Base-by-base conservation (phyloP, 495 filamentous ascomycete genomes). In the Darksidea phi region DNA sequence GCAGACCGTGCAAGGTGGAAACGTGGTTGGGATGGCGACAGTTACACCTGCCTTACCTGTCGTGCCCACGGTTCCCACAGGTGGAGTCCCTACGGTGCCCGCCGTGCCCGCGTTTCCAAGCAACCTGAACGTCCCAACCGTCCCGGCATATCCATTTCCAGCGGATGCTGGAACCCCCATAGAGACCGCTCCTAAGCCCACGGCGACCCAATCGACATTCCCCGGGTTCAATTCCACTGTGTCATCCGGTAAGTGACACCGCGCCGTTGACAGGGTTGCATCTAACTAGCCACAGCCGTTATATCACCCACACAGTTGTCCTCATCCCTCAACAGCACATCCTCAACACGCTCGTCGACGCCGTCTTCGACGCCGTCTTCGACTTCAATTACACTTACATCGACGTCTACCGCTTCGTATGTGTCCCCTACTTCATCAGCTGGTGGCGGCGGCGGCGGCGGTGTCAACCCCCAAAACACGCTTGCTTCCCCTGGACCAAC, bases 121-220 rank as follows among this genome's bases (percentile, higher is more conserved):
- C 61, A 60, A 67, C 26, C 38, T 67, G 21, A 57, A 46, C 8
- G 54, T 61, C n/a, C 59, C 59, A 18, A 37, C 59, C 2, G 59
- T 62, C 15, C 66, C 66, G 18, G 54, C 60, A 41, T 67, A 59
- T 51, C 65, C 65, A 37, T 67, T 45, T 20, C 61, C 66, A 13
- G 60, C 61, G 38, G 51, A 34, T 6, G 36, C 20, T 49, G 12
- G 23, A 34, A 20, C 49, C 17, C 12, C 15, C 12, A 13, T 17
- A 23, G 18, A 7, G 17, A 26, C 32, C 6, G 49, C 24, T 3
- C 6, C 49, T 5, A 15, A 6, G 15, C 15, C 49, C 4, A 37
- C 23, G 24, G 28, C 24, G 7, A 13, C 28, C 37, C 60, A 3
- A 24, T 51, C 45, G n/a, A 38, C 59, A 32, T 25, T 24, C 2